Conservation (phyloP, 768 basidiomycete species). For the Multifurca ochricompacta region DNA sequence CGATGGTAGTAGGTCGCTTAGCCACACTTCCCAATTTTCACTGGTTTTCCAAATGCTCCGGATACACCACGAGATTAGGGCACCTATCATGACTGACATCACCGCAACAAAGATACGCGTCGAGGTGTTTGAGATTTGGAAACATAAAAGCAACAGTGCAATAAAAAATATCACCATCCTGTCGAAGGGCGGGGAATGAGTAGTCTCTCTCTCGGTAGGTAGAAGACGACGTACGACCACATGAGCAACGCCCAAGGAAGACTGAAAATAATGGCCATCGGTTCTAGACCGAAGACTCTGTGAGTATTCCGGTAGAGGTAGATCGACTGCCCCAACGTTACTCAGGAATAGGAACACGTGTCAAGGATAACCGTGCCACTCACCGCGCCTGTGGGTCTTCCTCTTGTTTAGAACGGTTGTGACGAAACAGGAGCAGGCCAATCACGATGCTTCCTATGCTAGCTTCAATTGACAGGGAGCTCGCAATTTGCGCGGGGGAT, state of each 20-base stretch:
- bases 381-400: constrained; percentile 10
- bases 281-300: constrained; percentile 5
- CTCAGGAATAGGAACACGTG: neutral
- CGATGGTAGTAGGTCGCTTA: neutral
- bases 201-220: neutral
- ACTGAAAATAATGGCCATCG: constrained; percentile 10
- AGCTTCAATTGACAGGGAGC: constrained; percentile 7
- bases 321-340: neutral
- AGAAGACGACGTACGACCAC: constrained; percentile 9
- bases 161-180: constrained; percentile 1
- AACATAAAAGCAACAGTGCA: constrained; percentile 1
- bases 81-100: neutral
- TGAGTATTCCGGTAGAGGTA: constrained; percentile 1
- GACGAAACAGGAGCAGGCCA: constrained; percentile 11
- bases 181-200: neutral
- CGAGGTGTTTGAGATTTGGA: neutral
- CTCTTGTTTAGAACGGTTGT: constrained; percentile 6
- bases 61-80: constrained; percentile 3
- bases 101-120: constrained; percentile 5
- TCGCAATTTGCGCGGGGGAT: constrained; percentile 6
- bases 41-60: neutral
- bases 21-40: neutral
- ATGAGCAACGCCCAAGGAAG: constrained; percentile 13
- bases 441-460: constrained; percentile 16
- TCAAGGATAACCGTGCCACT: neutral